phyloP scores from a whole-genome alignment of 495 filamentous ascomycete species.

The Pyronema domesticum region DNA sequence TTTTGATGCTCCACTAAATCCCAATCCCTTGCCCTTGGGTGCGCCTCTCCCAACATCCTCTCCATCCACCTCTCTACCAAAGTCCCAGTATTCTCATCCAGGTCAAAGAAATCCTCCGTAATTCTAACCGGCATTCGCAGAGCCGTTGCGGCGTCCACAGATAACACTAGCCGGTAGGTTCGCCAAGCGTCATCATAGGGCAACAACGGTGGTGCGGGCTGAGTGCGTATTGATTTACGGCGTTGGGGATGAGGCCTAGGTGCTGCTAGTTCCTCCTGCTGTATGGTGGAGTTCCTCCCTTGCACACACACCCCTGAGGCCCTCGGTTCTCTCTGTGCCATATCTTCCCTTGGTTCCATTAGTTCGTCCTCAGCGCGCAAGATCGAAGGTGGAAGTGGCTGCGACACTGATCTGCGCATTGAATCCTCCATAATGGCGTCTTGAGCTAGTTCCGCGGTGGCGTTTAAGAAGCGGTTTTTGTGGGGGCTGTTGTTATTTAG shows the following conservation, averaged over 20 bases:
- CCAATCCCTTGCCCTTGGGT: too few relatives aligned
- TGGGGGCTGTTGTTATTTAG: conserved; percentile 2
- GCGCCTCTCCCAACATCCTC: too few relatives aligned
- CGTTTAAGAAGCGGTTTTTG: conserved; percentile 16
- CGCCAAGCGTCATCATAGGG: neutral
- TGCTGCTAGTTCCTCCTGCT: neutral
- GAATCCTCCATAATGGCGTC: neutral
- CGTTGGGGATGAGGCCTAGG: neutral
- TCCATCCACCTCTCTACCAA: too few relatives aligned
- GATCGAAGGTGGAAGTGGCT: neutral
- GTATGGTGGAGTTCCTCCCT: neutral
- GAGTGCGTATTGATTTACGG: neutral
- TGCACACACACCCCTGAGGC: neutral
- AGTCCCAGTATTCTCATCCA: too few relatives aligned
- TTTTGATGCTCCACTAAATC: too few relatives aligned
- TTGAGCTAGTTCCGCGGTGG: conserved; percentile 6
- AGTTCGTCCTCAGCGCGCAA: neutral
- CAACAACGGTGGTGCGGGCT: neutral
- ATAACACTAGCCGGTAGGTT: neutral
- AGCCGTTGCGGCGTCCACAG: too few relatives aligned
- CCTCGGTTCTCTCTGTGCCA: neutral
- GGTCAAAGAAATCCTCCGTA: too few relatives aligned
- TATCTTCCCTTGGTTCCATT: neutral
- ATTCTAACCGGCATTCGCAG: too few relatives aligned
- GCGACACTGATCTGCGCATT: neutral